phyloP scores from a whole-genome alignment of 768 basidiomycete species.

The Suillus sp. region DNA sequence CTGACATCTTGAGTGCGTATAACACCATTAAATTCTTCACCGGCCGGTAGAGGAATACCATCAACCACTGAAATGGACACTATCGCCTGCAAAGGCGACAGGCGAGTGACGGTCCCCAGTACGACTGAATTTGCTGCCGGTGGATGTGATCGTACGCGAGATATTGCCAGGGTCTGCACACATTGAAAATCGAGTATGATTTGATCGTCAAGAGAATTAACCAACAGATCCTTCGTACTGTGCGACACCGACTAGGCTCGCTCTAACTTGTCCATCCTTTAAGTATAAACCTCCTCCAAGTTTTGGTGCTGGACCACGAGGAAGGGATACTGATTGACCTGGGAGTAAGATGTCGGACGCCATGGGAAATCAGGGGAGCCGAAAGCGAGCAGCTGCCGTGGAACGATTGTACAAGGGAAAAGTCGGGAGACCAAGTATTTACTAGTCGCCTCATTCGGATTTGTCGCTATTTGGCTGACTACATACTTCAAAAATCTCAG shows the following conservation, averaged over 20 bases:
- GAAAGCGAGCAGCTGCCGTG: slow-evolving; percentile 7
- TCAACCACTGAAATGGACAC: slow-evolving; percentile 87
- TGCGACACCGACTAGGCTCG: slow-evolving; percentile 71
- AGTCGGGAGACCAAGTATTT: slow-evolving; percentile 14
- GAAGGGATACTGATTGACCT: slow-evolving; percentile 72
- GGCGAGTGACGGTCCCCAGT: slow-evolving; percentile 78
- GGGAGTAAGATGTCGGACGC: slow-evolving; percentile 54
- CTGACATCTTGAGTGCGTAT: slow-evolving; percentile 88
- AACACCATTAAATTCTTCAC: slow-evolving; percentile 89
- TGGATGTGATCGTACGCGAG: slow-evolving; percentile 69
- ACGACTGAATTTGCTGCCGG: slow-evolving; percentile 76
- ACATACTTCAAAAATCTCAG: slow-evolving; percentile 39
- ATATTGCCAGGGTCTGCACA: slow-evolving; percentile 60
- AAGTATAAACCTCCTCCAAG: slow-evolving; percentile 69
- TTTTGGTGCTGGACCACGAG: slow-evolving; percentile 55
- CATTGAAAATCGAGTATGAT: slow-evolving; percentile 2
- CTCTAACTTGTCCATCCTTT: slow-evolving; percentile 63
- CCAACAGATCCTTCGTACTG: slow-evolving; percentile 66
- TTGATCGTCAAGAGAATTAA: slow-evolving; percentile 34
- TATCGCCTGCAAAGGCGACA: slow-evolving; percentile 82
- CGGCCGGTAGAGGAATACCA: slow-evolving; percentile 74
- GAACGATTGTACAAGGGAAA: slow-evolving; percentile 14
- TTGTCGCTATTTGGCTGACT: slow-evolving; percentile 31
- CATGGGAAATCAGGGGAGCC: slow-evolving; percentile 26
- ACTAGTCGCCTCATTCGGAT: slow-evolving; percentile 18